These are phyloP conservation scores for Salix viminalis DNA, from an alignment of 345 rosid species.

Conservation along the genomic window DNA sequence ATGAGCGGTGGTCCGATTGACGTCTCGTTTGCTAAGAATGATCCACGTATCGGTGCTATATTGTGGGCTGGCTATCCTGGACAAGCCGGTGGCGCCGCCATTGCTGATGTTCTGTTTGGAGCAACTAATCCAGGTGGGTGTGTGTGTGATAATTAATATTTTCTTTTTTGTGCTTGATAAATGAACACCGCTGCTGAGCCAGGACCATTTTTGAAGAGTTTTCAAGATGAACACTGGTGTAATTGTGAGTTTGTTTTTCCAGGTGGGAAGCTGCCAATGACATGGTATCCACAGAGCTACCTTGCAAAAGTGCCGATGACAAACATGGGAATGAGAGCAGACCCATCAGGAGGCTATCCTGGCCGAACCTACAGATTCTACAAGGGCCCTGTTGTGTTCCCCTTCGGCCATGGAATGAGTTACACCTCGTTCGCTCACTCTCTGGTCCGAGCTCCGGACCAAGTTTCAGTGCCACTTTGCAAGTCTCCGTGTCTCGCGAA, in stretches of 20 bases:
- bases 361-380: slow-evolving; percentile 57
- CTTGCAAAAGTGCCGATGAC: slow-evolving; percentile 30
- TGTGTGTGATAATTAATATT: not conserved
- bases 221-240: not conserved
- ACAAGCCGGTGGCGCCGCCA: slow-evolving; percentile 32
- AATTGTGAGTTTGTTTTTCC: not conserved
- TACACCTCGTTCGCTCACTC: slow-evolving; percentile 52
- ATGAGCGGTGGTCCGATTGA: slow-evolving; percentile 35
- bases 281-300: slow-evolving; percentile 33
- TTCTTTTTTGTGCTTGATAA: not conserved
- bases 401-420: slow-evolving; percentile 75
- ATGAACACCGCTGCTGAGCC: not conserved
- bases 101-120: slow-evolving; percentile 31
- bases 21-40: slow-evolving; percentile 28
- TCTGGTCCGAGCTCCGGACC: slow-evolving; percentile 41
- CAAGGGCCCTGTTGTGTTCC: slow-evolving; percentile 82
- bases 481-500: slow-evolving; percentile 28
- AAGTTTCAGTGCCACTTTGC: slow-evolving; percentile 39
- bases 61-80: slow-evolving; percentile 37
- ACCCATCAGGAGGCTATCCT: slow-evolving; percentile 24
- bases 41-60: slow-evolving; percentile 29
- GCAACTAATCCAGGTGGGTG: slow-evolving; percentile 23
- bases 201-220: not conserved
- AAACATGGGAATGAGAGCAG: slow-evolving; percentile 29
- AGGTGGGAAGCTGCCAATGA: slow-evolving; percentile 36